Conservation (phyloP, 2,329 filamentous ascomycete genomes). For the Colletotrichum sansevieriae region DNA sequence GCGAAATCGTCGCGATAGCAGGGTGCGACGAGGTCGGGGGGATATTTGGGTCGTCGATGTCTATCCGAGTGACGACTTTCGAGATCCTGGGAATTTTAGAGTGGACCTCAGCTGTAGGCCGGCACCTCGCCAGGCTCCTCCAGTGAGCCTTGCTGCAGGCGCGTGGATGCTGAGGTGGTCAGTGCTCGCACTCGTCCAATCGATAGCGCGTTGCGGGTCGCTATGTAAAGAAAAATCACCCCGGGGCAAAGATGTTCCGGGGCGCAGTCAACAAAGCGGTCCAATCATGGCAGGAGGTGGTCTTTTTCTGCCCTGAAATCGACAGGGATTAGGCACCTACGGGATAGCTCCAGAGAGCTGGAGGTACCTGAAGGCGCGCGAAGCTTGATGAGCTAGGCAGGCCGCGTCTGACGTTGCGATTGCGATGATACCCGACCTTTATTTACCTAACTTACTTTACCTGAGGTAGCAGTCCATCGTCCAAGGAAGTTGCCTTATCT, state of each 20-base stretch:
- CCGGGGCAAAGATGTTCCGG: slow-evolving; percentile 24
- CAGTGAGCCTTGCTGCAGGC: slow-evolving; percentile 14
- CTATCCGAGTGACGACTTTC: slow-evolving; percentile 30
- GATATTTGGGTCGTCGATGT: slow-evolving; percentile 22
- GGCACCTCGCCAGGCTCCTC: slow-evolving; percentile 2
- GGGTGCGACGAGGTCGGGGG: slow-evolving; percentile 18
- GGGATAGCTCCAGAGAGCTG: slow-evolving; percentile 8
- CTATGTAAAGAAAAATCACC: slow-evolving; percentile 16
- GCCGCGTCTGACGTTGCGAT: slow-evolving; percentile 11
- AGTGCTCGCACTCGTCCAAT: too few species aligned
- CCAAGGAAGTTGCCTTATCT: too few species aligned
- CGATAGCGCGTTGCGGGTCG: slow-evolving; percentile 8
- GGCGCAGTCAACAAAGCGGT: slow-evolving; percentile 27
- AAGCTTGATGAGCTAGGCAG: slow-evolving; percentile 7
- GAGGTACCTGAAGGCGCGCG: slow-evolving; percentile 14
- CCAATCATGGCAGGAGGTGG: slow-evolving; percentile 18
- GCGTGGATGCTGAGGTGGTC: not conserved
- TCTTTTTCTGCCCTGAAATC: slow-evolving; percentile 8
- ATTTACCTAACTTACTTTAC: too few species aligned
- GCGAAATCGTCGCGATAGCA: slow-evolving; percentile 39
- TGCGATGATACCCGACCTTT: too few species aligned
- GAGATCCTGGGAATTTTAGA: slow-evolving; percentile 42
- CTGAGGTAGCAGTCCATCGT: too few species aligned
- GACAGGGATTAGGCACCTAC: slow-evolving; percentile 6
- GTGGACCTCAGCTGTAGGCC: slow-evolving; percentile 29